A percentile compares a stretch with the other conserved stretches of the same genome.
These are phyloP conservation scores for Tilletiopsis washingtonensis DNA, from an alignment of 1,284 basidiomycete species.

Conservation along the genomic window DNA sequence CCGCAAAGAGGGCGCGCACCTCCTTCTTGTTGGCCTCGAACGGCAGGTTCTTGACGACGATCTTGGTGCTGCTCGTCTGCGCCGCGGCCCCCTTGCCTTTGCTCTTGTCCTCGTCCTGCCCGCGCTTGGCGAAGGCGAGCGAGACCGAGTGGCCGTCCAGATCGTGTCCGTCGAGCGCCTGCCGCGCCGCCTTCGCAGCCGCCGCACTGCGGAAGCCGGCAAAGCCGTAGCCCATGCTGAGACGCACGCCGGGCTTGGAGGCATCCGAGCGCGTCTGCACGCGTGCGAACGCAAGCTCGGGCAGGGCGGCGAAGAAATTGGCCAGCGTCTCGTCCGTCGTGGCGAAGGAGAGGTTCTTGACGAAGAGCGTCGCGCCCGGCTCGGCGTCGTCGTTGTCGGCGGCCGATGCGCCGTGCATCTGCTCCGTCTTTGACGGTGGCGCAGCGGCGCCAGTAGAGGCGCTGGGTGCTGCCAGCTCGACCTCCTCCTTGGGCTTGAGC, in stretches of 20 bases:
- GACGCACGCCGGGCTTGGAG: conserved; percentile 21
- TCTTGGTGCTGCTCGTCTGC: conserved; percentile 19
- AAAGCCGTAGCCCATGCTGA: conserved; percentile 95
- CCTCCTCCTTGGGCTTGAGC: neutral
- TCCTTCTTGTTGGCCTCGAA: conserved; percentile 95
- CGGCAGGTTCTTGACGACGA: conserved; percentile 94
- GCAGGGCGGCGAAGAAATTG: conserved; percentile 66
- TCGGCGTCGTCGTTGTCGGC: conserved; percentile 48
- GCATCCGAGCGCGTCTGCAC: conserved; percentile 86
- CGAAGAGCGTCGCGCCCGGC: conserved; percentile 75
- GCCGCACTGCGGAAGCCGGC: conserved; percentile 76
- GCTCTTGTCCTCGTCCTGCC: conserved; percentile 68
- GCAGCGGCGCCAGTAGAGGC: neutral
- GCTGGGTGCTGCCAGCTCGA: neutral
- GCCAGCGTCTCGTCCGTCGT: conserved; percentile 71
- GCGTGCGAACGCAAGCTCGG: conserved; percentile 77
- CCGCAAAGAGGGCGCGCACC: conserved; percentile 63
- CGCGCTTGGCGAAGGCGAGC: conserved; percentile 80
- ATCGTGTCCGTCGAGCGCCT: conserved; percentile 69
- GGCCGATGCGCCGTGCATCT: conserved; percentile 1
- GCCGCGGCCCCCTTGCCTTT: conserved; percentile 1
- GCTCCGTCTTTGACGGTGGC: neutral
- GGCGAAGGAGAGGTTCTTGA: conserved; percentile 87
- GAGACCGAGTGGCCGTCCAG: conserved; percentile 79
- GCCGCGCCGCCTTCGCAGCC: conserved; percentile 67